Conservation (phyloP, 208 protist species). For the Crithidia acanthocephali region DNA sequence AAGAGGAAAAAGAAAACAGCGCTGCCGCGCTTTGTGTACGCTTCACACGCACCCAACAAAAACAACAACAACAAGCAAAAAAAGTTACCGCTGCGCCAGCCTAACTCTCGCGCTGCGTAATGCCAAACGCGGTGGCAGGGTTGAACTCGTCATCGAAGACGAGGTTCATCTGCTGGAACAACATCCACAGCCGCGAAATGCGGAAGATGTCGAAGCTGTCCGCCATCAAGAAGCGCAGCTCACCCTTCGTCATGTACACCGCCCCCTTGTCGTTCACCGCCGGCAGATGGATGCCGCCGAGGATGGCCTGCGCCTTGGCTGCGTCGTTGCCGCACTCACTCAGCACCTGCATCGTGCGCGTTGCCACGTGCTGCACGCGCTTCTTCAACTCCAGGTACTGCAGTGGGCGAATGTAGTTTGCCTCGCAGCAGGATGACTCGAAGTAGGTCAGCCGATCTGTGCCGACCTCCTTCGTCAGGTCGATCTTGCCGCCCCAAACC, state of each 20-base stretch:
- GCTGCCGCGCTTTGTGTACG: no score
- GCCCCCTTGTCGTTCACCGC: constrained; percentile 81
- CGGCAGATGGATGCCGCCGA: constrained; percentile 85
- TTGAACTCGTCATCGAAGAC: constrained; percentile 86
- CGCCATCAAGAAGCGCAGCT: constrained; percentile 80
- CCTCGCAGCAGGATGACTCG: constrained; percentile 83
- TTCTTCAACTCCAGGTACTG: constrained; percentile 86
- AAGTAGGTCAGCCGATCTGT: constrained; percentile 82
- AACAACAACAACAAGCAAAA: no score
- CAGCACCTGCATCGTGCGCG: constrained; percentile 56
- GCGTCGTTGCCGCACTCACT: constrained; percentile 75
- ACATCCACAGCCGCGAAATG: constrained; percentile 85
- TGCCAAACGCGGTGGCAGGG: constrained; percentile 84
- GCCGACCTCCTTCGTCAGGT: constrained; percentile 70
- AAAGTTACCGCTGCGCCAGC: background rate
- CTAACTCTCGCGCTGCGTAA: constrained; percentile 44
- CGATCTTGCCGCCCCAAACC: constrained; percentile 89
- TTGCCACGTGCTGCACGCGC: constrained; percentile 49
- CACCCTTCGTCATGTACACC: constrained; percentile 92
- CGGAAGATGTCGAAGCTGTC: constrained; percentile 88
- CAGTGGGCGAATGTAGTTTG: constrained; percentile 85
- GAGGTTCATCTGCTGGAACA: constrained; percentile 90
- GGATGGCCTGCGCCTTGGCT: constrained; percentile 57
- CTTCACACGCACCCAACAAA: no score
- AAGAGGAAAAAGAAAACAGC: background rate